These are phyloP conservation scores for Ilyonectria robusta DNA, from an alignment of 2,329 filamentous ascomycete genomes.

Conservation along the genomic window DNA sequence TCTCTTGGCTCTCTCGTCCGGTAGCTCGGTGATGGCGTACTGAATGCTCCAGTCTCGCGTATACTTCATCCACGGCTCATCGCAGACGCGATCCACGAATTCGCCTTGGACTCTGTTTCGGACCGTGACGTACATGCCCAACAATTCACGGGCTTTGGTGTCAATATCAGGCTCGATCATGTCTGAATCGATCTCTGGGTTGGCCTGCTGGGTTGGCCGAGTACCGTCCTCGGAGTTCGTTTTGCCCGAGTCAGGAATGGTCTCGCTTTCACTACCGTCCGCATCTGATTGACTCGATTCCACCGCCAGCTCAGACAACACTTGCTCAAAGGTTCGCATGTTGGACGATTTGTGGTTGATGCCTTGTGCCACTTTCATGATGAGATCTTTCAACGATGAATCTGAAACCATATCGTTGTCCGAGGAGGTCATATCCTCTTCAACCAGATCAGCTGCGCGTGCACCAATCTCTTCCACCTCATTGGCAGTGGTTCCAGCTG, in stretches of 20 bases:
- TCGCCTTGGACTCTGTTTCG: conserved; percentile 80
- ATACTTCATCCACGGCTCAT: background rate
- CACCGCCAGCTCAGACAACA: conserved; percentile 64
- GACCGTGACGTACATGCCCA: conserved; percentile 80
- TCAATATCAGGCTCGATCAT: background rate
- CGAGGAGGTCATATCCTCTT: conserved; percentile 12
- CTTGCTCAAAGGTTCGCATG: conserved; percentile 65
- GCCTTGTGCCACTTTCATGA: conserved; percentile 64
- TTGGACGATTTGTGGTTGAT: conserved; percentile 59
- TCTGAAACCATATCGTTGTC: conserved; percentile 24
- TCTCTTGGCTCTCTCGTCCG: conserved; percentile 56
- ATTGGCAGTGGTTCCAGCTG: background rate
- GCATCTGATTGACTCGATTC: conserved; percentile 28
- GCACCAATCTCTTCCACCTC: background rate
- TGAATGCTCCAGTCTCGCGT: conserved; percentile 76
- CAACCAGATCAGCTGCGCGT: background rate
- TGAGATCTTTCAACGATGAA: conserved; percentile 62
- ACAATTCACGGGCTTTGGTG: conserved; percentile 35
- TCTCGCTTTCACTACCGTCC: background rate
- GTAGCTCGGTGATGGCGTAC: conserved; percentile 80
- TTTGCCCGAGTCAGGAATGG: background rate
- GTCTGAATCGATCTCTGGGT: background rate
- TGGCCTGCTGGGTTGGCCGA: background rate
- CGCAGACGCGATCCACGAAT: conserved; percentile 72
- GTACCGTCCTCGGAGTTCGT: background rate